Conservation (phyloP, 1,284 basidiomycete genomes). For the Peniophora sp. region DNA sequence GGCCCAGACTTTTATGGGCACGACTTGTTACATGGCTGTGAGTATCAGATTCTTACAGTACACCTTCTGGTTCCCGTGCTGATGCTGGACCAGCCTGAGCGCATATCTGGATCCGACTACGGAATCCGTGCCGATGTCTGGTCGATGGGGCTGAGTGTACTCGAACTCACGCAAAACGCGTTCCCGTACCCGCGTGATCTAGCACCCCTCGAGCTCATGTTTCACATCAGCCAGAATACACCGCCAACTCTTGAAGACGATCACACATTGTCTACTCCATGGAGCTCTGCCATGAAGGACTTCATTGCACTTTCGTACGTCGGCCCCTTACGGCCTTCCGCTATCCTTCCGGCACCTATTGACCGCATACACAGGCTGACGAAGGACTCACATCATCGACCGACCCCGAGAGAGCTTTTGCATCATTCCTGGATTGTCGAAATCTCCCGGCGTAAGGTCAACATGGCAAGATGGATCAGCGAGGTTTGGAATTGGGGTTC, state of each 20-base stretch:
- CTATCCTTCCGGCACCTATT: neutral
- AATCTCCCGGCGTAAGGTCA: conserved; percentile 74
- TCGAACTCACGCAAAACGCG: conserved; percentile 90
- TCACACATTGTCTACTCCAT: conserved; percentile 45
- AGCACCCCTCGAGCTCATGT: conserved; percentile 89
- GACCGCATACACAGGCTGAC: conserved; percentile 17
- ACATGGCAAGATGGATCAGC: conserved; percentile 87
- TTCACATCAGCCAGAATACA: conserved; percentile 77
- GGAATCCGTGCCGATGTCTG: conserved; percentile 97
- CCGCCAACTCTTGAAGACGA: conserved; percentile 76
- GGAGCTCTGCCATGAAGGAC: conserved; percentile 86
- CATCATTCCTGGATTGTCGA: conserved; percentile 82
- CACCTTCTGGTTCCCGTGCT: conserved; percentile 5
- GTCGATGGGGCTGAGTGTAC: conserved; percentile 90
- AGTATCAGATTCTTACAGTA: conserved; percentile 26
- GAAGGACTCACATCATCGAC: conserved; percentile 43
- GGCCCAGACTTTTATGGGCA: conserved; percentile 95
- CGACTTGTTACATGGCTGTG: conserved; percentile 96
- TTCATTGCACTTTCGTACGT: conserved; percentile 85
- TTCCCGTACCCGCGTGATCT: conserved; percentile 95
- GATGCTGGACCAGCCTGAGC: conserved; percentile 66
- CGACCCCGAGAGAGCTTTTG: conserved; percentile 82
- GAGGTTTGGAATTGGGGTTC: conserved; percentile 78
- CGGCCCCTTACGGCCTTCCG: neutral
- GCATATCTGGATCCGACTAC: conserved; percentile 85